A percentile compares a stretch with the other conserved stretches of the same genome.
Conservation (phyloP, 2,329 filamentous ascomycete genomes). For the Coniochaeta prunicola region DNA sequence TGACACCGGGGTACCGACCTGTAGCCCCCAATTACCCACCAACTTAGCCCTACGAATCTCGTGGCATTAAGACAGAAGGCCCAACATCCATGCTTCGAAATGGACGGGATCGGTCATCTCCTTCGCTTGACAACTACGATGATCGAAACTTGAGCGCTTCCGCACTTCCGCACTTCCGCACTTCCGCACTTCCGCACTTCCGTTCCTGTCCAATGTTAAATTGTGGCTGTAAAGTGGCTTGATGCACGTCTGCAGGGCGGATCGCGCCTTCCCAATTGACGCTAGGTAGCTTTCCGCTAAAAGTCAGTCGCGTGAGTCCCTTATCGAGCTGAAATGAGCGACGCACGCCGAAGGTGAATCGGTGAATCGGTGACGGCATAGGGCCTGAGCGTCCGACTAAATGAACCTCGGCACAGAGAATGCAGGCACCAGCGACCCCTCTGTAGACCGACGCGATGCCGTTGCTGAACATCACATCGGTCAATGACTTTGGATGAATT, state of each 20-base stretch:
- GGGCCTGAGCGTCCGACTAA: not conserved
- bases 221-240: not conserved
- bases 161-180: too few relatives aligned
- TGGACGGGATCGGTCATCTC: not conserved
- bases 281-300: not conserved
- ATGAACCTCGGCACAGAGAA: not conserved
- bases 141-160: slow-evolving; percentile 1
- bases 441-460: not conserved
- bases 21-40: not conserved
- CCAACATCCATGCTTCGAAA: not conserved
- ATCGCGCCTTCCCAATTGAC: not conserved
- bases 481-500: not conserved
- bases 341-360: not conserved
- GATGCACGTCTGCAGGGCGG: not conserved
- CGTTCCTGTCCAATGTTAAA: not conserved
- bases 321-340: not conserved
- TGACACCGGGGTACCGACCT: not conserved
- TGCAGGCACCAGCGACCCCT: not conserved
- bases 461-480: not conserved
- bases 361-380: too few relatives aligned
- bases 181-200: too few relatives aligned
- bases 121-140: not conserved
- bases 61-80: not conserved
- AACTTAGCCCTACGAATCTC: not conserved
- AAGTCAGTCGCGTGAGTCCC: not conserved